phyloP scores from a whole-genome alignment of 257 asterid genomes.

The Osmanthus fragrans region DNA sequence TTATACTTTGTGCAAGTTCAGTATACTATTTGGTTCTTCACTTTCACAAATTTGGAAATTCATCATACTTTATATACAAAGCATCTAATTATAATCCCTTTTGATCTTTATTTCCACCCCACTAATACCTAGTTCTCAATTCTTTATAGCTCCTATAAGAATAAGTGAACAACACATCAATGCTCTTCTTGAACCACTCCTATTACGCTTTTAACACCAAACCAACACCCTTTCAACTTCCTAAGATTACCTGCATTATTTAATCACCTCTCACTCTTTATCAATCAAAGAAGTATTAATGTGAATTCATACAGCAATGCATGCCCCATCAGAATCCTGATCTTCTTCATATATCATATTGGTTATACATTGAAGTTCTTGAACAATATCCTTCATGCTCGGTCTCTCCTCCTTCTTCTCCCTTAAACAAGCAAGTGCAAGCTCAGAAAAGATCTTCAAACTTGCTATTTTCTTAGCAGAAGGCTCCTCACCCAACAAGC shows the following conservation, averaged over 20 bases:
- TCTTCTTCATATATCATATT: constrained; percentile 25
- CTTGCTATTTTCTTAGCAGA: constrained; percentile 8
- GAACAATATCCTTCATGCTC: constrained; percentile 42
- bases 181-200: neutral
- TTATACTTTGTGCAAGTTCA: neutral
- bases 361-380: constrained; percentile 32
- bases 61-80: neutral
- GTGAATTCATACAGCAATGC: neutral
- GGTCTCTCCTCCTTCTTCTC: constrained; percentile 48
- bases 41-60: neutral
- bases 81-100: neutral
- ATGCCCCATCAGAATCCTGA: neutral
- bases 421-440: constrained; percentile 39
- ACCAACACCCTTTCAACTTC: neutral
- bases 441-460: constrained; percentile 26
- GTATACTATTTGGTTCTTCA: neutral
- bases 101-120: neutral
- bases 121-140: neutral
- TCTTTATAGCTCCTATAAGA: neutral
- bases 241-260: neutral
- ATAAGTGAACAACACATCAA: neutral
- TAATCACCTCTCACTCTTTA: neutral
- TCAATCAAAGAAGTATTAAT: neutral
- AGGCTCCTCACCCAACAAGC: constrained; percentile 34
- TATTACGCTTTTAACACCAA: neutral